phyloP scores from a whole-genome alignment of 805 yeast species.

The Starmerella sp. region DNA sequence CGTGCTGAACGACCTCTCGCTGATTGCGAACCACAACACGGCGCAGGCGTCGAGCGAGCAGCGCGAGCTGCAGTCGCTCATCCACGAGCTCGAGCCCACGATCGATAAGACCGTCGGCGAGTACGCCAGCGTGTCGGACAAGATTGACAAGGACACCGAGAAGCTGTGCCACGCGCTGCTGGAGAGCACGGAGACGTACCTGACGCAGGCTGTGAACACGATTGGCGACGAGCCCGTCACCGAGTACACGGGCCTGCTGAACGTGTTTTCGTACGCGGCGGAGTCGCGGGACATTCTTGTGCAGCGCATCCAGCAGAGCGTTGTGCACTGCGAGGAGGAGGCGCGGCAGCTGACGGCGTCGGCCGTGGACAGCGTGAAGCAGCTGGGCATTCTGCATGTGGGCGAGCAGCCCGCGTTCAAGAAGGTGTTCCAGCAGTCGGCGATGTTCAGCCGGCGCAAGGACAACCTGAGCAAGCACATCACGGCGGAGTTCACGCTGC shows the following conservation, averaged over 20 bases:
- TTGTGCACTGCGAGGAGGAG: constrained; percentile 50
- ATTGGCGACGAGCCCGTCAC: constrained; percentile 45
- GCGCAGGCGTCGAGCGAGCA: constrained; percentile 39
- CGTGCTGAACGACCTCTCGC: constrained; percentile 51
- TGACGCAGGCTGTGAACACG: constrained; percentile 41
- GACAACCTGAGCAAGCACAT: constrained; percentile 53
- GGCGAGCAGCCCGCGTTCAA: constrained; percentile 42
- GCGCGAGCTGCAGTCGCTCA: constrained; percentile 34
- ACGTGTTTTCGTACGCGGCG: constrained; percentile 55
- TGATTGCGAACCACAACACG: constrained; percentile 51
- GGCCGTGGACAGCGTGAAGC: constrained; percentile 52
- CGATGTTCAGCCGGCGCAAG: constrained; percentile 70
- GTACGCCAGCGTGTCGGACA: constrained; percentile 45
- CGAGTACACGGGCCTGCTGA: constrained; percentile 51
- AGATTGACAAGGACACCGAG: constrained; percentile 56
- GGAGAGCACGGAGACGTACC: constrained; percentile 44
- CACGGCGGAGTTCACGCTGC: constrained; percentile 45
- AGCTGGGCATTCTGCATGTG: constrained; percentile 51
- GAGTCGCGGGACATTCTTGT: constrained; percentile 59
- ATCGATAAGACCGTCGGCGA: constrained; percentile 44
- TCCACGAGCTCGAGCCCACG: constrained; percentile 51
- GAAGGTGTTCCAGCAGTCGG: constrained; percentile 42
- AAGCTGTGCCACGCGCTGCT: constrained; percentile 46
- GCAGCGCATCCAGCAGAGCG: constrained; percentile 51
- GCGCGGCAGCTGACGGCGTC: constrained; percentile 52